Evolutionary conservation across 2,329 filamentous ascomycete species (phyloP), one percentile per base, ranked within the genome.

Genomic region (Fusarium napiforme): DNA sequence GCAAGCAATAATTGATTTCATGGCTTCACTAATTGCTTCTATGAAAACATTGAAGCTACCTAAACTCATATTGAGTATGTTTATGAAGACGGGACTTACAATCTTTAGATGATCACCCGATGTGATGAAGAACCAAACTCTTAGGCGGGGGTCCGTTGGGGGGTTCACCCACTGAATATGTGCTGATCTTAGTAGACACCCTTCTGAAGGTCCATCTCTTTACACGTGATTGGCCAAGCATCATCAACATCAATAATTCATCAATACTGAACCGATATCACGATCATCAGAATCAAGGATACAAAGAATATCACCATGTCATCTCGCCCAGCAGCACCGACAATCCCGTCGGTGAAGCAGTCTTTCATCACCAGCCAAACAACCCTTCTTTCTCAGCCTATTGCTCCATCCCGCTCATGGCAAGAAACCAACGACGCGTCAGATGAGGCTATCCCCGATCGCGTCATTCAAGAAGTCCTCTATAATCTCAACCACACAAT

Each of bases 321-420:
- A 18, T 16, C 42, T 37, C 65, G 61, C 37, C 34, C 72, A 64
- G 49, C 75, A 45, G 75, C 86, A 4, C 88, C 88, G 7, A 91
- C 90, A 5, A 85, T 91, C 69, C 84, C 91, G 52, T 84, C 88
- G 30, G 84, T 91, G 60, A 94, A 94, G 79, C 88, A 90, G 56
- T 79, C 85, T 67, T 94, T 94, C 79, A 84, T 93, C 40, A 84
- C 85, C 49, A 81, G 85, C 10, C 91, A 93, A 78, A 91, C 89
- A 60, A 88, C 89, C 16, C 84, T 89, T 37, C 86, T 94, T 53
- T 88, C 90, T 0, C 88, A 89, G 73, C 85, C 87, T 18, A 85
- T 92, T 64, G 78, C 84, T 18, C 88, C 88, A 0, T 89, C 90
- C 4, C 83, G 85, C 40, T 78, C 85, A 65, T 89, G 90, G 85